Evolutionary conservation across 2,329 filamentous ascomycete genomes (phyloP), one percentile per base, ranked within the genome.

Genomic region (Hypoxylon sp.): DNA sequence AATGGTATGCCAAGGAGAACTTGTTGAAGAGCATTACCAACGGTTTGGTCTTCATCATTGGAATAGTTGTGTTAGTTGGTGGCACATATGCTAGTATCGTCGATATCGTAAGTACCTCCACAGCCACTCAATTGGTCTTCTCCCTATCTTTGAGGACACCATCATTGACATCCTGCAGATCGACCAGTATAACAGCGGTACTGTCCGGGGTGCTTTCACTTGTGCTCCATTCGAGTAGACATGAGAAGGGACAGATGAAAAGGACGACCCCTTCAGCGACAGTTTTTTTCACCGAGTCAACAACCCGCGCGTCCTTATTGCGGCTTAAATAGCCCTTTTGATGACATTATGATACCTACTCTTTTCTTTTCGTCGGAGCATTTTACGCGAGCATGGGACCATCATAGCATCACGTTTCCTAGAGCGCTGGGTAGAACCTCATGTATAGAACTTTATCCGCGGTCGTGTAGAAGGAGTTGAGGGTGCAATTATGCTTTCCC

Each of bases 51-150:
- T 77, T 79, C 67, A 53, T 78, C 44, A 72, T 79, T 39, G 77
- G 77, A 3, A 58, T 78, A 6, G 46, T 78, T 32, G 70, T 77
- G 5, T 63, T 79, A 7, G 76, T 78, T 24, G 75, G 76, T 24
- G 77, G 77, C 52, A 78, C 76, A 31, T 79, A 79, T 60, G 70
- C 76, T 4, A 76, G 74, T 54, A 74, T 79, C 47, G 71, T 67
- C 32, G 77, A 79, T 68, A 78, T 79, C 54, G 77, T 79, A 73
- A 77, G 77, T 75, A 6, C 29, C 31, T 31, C 19, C 3, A n/a
- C 37, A 17, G 10, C 32, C 7, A 10, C 52, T 6, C 13, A 27
- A 10, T 15, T 29, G 32, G 42, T 31, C 31, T 60, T 44, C 3
- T 17, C 35, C 42, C 48, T 6, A 17, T n/a, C 27, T n/a, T 31